These are phyloP conservation scores for Teunomyces atbi DNA, from an alignment of 805 yeast genomes.

Conservation along the genomic window DNA sequence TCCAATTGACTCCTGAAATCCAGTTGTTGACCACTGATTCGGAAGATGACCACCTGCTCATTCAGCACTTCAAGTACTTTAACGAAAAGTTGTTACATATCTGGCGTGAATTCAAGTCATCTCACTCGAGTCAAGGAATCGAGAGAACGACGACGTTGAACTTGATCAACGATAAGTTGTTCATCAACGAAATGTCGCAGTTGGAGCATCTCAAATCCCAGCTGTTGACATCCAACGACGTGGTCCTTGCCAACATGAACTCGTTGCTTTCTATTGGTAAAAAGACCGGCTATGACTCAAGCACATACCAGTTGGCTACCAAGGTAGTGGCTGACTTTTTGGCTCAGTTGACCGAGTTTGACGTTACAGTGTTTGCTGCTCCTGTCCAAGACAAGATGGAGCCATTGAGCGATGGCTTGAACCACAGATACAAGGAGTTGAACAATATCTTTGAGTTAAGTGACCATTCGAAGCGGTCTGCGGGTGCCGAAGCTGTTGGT, in stretches of 20 bases:
- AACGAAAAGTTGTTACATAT: constrained; percentile 31
- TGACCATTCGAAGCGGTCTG: constrained; percentile 13
- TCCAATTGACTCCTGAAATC: constrained; percentile 26
- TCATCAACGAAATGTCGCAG: constrained; percentile 49
- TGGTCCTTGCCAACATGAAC: constrained; percentile 39
- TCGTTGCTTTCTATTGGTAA: constrained; percentile 42
- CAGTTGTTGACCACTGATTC: constrained; percentile 12
- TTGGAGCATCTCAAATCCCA: constrained; percentile 38
- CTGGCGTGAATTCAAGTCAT: constrained; percentile 34
- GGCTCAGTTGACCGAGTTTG: constrained; percentile 15
- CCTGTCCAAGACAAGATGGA: constrained; percentile 12
- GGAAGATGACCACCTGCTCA: constrained; percentile 3
- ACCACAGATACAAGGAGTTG: constrained; percentile 16
- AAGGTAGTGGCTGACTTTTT: constrained; percentile 26
- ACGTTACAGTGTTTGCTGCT: constrained; percentile 17
- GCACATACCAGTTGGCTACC: constrained; percentile 40
- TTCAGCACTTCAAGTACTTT: constrained; percentile 24
- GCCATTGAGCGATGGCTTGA: constrained; percentile 10
- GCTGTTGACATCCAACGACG: constrained; percentile 17
- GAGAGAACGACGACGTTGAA: constrained; percentile 13
- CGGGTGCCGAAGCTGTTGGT: constrained; percentile 1
- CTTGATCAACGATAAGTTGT: constrained; percentile 44
- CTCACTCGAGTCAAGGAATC: neutral
- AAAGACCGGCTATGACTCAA: constrained; percentile 43
- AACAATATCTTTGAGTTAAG: constrained; percentile 12